These are phyloP conservation scores for Phylloporus arenicola DNA, from an alignment of 768 basidiomycete species.

Conservation along the genomic window DNA sequence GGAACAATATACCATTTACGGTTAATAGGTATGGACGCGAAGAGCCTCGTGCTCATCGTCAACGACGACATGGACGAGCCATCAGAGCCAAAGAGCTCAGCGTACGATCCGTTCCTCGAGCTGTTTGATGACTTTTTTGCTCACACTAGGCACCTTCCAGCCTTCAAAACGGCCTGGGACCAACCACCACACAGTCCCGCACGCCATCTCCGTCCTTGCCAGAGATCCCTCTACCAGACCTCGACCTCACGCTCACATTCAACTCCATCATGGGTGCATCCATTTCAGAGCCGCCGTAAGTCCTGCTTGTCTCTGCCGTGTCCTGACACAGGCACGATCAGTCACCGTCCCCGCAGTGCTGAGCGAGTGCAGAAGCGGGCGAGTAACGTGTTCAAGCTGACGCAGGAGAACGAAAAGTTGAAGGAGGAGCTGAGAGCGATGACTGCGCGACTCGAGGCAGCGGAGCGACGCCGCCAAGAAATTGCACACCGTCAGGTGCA, in stretches of 20 bases:
- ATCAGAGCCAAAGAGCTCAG: constrained; percentile 15
- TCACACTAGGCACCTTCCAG: constrained; percentile 21
- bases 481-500: constrained; percentile 35
- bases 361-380: constrained; percentile 59
- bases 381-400: constrained; percentile 70
- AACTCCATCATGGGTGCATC: constrained; percentile 37
- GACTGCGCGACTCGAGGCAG: constrained; percentile 68
- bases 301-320: constrained; percentile 24
- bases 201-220: constrained; percentile 38
- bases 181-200: constrained; percentile 14
- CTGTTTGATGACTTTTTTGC: constrained; percentile 5
- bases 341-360: constrained; percentile 27
- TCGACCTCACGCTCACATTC: constrained; percentile 41
- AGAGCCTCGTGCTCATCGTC: constrained; percentile 22
- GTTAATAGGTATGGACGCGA: neutral
- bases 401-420: constrained; percentile 75
- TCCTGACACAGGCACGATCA: constrained; percentile 24
- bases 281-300: constrained; percentile 41
- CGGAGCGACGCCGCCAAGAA: constrained; percentile 55
- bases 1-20: constrained; percentile 16
- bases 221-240: constrained; percentile 47
- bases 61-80: constrained; percentile 26
- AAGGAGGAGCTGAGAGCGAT: constrained; percentile 71
- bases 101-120: constrained; percentile 17
- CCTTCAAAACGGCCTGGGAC: constrained; percentile 16